Conservation (phyloP, 192 early-diverging fungal species). For the Coemansia sp. region DNA sequence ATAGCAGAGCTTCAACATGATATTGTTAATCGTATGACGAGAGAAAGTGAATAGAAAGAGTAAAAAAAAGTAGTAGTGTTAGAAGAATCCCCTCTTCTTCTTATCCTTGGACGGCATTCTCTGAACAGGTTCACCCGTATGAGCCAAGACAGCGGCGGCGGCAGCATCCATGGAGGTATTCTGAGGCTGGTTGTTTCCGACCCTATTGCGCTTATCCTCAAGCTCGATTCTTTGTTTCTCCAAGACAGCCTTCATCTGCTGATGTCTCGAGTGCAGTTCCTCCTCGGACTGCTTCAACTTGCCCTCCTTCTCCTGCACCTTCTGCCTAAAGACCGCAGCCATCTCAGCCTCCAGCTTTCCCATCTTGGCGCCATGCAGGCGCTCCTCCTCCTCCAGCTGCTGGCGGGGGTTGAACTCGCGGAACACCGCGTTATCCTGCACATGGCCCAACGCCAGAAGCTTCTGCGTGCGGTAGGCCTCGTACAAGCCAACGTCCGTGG, state of each 20-base stretch:
- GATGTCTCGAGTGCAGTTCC: constrained; percentile 92
- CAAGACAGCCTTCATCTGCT: constrained; percentile 95
- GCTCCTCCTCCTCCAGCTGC: constrained; percentile 90
- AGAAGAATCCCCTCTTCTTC: constrained; percentile 57
- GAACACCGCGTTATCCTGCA: constrained; percentile 77
- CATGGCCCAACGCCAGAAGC: constrained; percentile 80
- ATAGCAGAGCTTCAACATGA: not conserved
- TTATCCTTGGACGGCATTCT: constrained; percentile 35
- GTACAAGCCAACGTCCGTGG: constrained; percentile 86
- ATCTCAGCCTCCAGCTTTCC: constrained; percentile 98
- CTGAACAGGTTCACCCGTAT: constrained; percentile 17
- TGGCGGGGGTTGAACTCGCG: constrained; percentile 73
- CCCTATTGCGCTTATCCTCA: constrained; percentile 87
- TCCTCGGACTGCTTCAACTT: constrained; percentile 97
- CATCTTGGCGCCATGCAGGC: constrained; percentile 90
- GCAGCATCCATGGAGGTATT: not conserved
- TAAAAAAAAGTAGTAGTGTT: constrained; percentile 3
- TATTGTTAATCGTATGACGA: not conserved
- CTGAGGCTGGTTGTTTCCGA: constrained; percentile 49
- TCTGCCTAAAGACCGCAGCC: constrained; percentile 96
- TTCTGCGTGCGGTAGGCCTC: constrained; percentile 96
- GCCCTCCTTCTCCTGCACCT: constrained; percentile 97
- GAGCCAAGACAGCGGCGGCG: not conserved
- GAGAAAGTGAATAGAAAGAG: constrained; percentile 2
- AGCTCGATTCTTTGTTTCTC: constrained; percentile 93